phyloP scores from a whole-genome alignment of 202 grass and related monocot genomes.

The Miscanthus sacchariflorus region DNA sequence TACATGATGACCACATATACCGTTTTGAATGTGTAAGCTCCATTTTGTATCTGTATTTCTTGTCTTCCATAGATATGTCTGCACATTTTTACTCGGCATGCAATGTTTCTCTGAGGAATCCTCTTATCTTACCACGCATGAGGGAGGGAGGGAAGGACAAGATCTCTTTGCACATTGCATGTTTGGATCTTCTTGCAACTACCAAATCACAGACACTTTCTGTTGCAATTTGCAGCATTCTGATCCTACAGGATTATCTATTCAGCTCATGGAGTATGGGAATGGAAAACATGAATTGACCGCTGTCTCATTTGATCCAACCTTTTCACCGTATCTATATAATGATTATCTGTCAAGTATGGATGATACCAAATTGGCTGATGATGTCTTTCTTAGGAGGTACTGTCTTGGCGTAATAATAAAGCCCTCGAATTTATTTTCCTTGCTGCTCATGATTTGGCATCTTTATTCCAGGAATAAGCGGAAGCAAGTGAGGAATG shows the following conservation, averaged over 20 bases:
- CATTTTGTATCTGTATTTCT: slow-evolving; percentile 51
- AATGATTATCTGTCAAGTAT: slow-evolving; percentile 62
- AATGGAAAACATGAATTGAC: slow-evolving; percentile 86
- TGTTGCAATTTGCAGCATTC: slow-evolving; percentile 49
- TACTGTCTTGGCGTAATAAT: slow-evolving; percentile 34
- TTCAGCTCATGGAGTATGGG: slow-evolving; percentile 88
- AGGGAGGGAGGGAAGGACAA: not conserved
- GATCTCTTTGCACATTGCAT: slow-evolving; percentile 13
- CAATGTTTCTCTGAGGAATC: not conserved
- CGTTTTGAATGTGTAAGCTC: slow-evolving; percentile 84
- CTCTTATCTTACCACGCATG: too few species aligned
- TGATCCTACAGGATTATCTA: slow-evolving; percentile 59
- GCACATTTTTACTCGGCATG: not conserved
- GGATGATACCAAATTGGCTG: slow-evolving; percentile 40
- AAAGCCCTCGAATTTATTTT: slow-evolving; percentile 13
- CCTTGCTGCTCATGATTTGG: slow-evolving; percentile 9
- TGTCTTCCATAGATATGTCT: not conserved
- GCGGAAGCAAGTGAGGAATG: slow-evolving; percentile 55
- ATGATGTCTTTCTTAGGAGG: slow-evolving; percentile 84
- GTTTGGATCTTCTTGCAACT: not conserved
- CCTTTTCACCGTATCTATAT: slow-evolving; percentile 76
- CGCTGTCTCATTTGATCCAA: slow-evolving; percentile 78
- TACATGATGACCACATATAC: slow-evolving; percentile 87
- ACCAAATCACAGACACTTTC: not conserved
- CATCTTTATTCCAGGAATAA: slow-evolving; percentile 71